Conservation (phyloP, 768 basidiomycete genomes). For the Candolleomyces aberdarensis region DNA sequence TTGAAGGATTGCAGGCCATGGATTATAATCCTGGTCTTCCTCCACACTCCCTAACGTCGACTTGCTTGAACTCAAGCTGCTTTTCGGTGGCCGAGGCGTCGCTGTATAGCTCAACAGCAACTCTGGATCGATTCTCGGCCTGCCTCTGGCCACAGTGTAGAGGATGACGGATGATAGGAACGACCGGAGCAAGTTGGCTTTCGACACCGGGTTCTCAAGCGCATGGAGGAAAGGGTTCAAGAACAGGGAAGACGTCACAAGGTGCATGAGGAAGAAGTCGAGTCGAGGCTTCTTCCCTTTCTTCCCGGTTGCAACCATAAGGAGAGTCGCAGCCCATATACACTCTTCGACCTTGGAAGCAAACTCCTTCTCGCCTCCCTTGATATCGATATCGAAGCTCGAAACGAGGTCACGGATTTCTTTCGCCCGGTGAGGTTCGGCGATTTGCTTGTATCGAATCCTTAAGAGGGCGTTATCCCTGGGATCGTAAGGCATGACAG, state of each 20-base stretch:
- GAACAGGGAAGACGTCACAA: conserved; percentile 51
- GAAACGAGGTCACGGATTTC: conserved; percentile 45
- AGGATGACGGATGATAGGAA: conserved; percentile 38
- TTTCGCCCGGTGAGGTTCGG: conserved; percentile 35
- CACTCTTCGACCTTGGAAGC: conserved; percentile 46
- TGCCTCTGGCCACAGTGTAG: conserved; percentile 37
- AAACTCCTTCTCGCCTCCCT: conserved; percentile 30
- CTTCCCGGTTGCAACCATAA: conserved; percentile 46
- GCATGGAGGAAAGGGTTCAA: conserved; percentile 38
- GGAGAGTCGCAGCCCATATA: conserved; percentile 44
- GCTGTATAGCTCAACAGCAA: conserved; percentile 45
- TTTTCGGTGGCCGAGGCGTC: conserved; percentile 34
- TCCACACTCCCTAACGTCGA: conserved; percentile 32
- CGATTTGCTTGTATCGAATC: conserved; percentile 30
- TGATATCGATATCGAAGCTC: conserved; percentile 34
- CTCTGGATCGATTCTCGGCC: conserved; percentile 48
- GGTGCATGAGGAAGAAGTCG: conserved; percentile 60
- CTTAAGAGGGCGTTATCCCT: conserved; percentile 29
- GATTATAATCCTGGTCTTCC: conserved; percentile 38
- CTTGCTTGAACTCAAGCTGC: conserved; percentile 9
- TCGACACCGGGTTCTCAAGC: conserved; percentile 30
- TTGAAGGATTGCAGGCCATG: conserved; percentile 51
- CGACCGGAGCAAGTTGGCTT: conserved; percentile 43
- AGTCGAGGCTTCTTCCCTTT: conserved; percentile 45
- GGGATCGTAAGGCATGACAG: conserved; percentile 51